Evolutionary conservation across 768 basidiomycete genomes (phyloP).

Genomic region (Russula brevipes): DNA sequence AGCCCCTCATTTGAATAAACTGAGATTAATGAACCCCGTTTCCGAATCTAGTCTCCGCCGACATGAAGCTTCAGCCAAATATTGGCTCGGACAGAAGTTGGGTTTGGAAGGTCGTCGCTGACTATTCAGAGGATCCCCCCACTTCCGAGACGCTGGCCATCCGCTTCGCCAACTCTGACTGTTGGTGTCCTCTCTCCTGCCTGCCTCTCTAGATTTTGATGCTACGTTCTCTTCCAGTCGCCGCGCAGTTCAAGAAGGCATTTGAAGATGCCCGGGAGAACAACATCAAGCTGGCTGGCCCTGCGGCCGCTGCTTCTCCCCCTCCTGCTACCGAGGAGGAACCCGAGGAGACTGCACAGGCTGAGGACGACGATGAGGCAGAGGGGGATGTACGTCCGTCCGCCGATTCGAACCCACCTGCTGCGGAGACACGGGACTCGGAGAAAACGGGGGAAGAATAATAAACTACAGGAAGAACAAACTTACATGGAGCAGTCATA

Average conservation of each 20-base stretch:
- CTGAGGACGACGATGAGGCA: conserved; percentile 28
- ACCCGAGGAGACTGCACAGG: conserved; percentile 29
- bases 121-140: conserved; percentile 87
- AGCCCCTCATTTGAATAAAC: background rate
- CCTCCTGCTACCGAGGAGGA: conserved; percentile 33
- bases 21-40: background rate
- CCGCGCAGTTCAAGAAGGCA: conserved; percentile 78
- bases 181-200: conserved; percentile 44
- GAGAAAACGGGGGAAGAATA: conserved; percentile 36
- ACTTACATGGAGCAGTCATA: conserved; percentile 13
- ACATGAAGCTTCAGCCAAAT: conserved; percentile 95
- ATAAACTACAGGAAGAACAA: conserved; percentile 9
- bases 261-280: conserved; percentile 81
- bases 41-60: conserved; percentile 57
- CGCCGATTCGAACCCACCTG: conserved; percentile 24
- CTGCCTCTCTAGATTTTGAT: background rate
- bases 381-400: conserved; percentile 29
- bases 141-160: conserved; percentile 96
- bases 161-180: conserved; percentile 94
- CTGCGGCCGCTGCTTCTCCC: conserved; percentile 30
- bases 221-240: conserved; percentile 45
- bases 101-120: conserved; percentile 97
- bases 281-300: conserved; percentile 41
- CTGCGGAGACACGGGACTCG: conserved; percentile 31
- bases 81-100: conserved; percentile 98